Evolutionary conservation across 805 yeast species (phyloP), one percentile per base, ranked within the genome.

Genomic region (Wickerhamomyces mucosus): DNA sequence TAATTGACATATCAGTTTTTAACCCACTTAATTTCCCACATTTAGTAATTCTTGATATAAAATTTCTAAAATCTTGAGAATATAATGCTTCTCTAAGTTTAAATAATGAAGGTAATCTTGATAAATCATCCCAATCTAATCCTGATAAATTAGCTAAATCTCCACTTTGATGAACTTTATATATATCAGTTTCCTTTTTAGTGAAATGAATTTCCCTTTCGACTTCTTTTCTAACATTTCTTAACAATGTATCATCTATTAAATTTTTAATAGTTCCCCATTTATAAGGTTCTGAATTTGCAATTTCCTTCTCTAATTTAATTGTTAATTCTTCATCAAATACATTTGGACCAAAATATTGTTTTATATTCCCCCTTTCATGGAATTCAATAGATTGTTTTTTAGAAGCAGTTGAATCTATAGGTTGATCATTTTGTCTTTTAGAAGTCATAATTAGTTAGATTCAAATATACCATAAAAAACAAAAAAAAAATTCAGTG

Each of bases 161-260:
- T 52, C 79, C 99, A 59, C 73, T 82, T 63, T 78, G 96, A 59
- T 59, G 76, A 19, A 89, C 95, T 54, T 84, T 88, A 58, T 92
- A 92, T 40, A 92, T 92, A 52, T 92, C 99, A 0, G 99, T 92
- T 56, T 94, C 99, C 55, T 94, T 92, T 45, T 78, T 75, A 8
- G 97, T 86, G 63, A 94, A 92, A 27, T 83, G 92, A 39, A 92
- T 78, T 48, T 86, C 80, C 3, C 66, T 59, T 41, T 83, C 69
- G 17, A 94, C 86, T 54, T 92, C 98, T 35, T 72, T 72, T 30
- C 97, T 69, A 2, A 94, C 97, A 19, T 70, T 67, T 39, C 92
- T 63, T 33, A 92, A 59, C 23, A 94, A 58, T 2, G 75, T 71
- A 41, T 89, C 95, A 50, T 88, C 73, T 25, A 92, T 66, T 28